Evolutionary conservation across 2,329 filamentous ascomycete species (phyloP), one percentile per base, ranked within the genome.

Genomic region (Cylindrodendrum hubeiense): DNA sequence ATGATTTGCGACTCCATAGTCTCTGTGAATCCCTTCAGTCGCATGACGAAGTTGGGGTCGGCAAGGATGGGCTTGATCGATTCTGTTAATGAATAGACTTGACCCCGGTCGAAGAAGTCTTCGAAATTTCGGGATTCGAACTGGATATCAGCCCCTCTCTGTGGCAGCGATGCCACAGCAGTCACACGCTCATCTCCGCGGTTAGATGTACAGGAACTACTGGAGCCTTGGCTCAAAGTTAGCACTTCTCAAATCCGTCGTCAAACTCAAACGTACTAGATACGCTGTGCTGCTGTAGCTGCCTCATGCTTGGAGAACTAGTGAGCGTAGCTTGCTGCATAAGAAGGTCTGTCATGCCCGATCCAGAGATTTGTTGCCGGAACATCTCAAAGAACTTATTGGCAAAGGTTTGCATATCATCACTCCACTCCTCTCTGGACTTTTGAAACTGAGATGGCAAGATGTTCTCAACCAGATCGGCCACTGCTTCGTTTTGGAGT

Each of bases 41-140:
- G 55, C 8, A 33, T 33, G 5, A 65, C 55, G 21, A 69, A 69
- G 5, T 26, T 37, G 50, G 58, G 15, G 24, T 69, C 60, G 4
- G 58, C 67, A 15, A 49, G 24, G 3, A 49, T 12, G 2, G 44
- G 44, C 3, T 39, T 7, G n/a, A 28, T 9, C 8, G 44, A 60
- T 49, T 60, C 51, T 2, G n/a, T 5, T 10, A 21, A 41, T 15
- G 54, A 57, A 41, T 58, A 26, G 4, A 67, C 60, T 6, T 60
- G 57, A 8, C 63, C 60, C 60, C 64, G 63, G 3, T 49, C 30
- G 30, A 65, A 69, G 46, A 62, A 69, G 7, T 67, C 60, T 43
- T 69, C 67, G 13, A 67, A 50, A 17, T 65, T 52, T 10, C 57
- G 52, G 9, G 67, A 61, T 28, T 34, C 43, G 39, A 64, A 55